Base-by-base conservation (phyloP, 192 early-diverging fungal species). In the Coemansia sp. region DNA sequence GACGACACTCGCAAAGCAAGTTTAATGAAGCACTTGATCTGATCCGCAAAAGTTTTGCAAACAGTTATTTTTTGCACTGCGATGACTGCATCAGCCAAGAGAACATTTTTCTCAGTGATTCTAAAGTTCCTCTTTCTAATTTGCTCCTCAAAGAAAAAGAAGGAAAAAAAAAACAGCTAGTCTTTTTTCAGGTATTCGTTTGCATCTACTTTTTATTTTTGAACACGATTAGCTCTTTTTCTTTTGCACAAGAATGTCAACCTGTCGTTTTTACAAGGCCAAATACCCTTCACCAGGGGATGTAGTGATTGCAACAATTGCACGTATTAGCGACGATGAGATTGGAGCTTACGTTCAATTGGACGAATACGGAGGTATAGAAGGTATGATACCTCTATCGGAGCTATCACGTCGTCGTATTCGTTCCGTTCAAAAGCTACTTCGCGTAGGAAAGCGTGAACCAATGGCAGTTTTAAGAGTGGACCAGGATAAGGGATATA, bases 401-500 rank as follows among this genome's bases (percentile, higher is more conserved):
- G 97, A 99, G 78, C 83, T 99, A 56, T 94, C 94, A 3, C 87
- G 94, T 69, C 78, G 94, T 55, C 94, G 97, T 75, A 97, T 99
- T 73, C 88, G 97, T 65, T 95, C 93, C 41, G 90, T 99, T 38
- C 94, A 97, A 62, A 98, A 95, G 68, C 82, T 96, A 31, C 91
- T 99, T 68, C 86, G 94, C 48, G 91, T 98, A 27, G 95, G 95
- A 50, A 84, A 87, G 69, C 91, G 91, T 69, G 95, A 99, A 75
- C 90, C 96, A 54, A 94, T 93, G 24, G 89, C 93, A 22, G 95
- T 97, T 4, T 85, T 94, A 68, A 83, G 95, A 65, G 95, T 99
- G 7, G 97, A 99, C 82, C 90, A 92, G 82, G 95, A 96, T 74
- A 99, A 97, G 79, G 93, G 95, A 26, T 99, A 99, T 82, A 99